Evolutionary conservation across 2,329 filamentous ascomycete genomes (phyloP), one percentile per base, ranked within the genome.

Genomic region (Pyrenophora tritici-repentis): DNA sequence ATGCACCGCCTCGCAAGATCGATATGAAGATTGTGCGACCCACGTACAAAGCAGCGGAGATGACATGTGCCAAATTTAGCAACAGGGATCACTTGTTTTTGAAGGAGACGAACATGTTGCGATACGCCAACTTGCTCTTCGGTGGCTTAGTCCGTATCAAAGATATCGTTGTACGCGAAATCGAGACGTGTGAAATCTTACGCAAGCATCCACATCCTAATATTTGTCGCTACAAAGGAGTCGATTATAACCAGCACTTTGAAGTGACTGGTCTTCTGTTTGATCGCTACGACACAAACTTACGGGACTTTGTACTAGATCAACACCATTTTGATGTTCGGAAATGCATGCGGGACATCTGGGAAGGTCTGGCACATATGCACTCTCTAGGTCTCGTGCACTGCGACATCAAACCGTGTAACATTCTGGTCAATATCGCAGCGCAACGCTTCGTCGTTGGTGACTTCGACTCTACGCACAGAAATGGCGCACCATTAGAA

Each of bases 361-460:
- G 33, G 14, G 10, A 22, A 9, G 52, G 34, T 4, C 16, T 53
- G 6, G 10, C 29, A 17, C 52, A 55, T 20, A 32, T 58, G 3
- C 47, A 58, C 29, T 24, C 14, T 6, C 20, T 55, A 3, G 55
- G 48, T 18, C 47, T 47, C 9, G 42, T 32, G 3, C 42, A 45
- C 24, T 37, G 16, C 33, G 34, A 45, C 16, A 45, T 38, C 24
- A 45, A 58, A 29, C 52, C 55, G 3, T n/a, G 32, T 4, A 53
- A 58, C 17, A 47, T 58, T 13, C 49, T 55, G 17, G 52, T 47
- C 9, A 22, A 46, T 16, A 17, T 12, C n/a, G 16, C n/a, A 12
- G 9, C 14, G 1, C 20, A 20, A 24, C 20, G 18, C 8, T 43
- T 43, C 4, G 41, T 35, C 12, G 18, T 43, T 8, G 31, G 41